Evolutionary conservation across 2,329 filamentous ascomycete species (phyloP).

Genomic region (Apiospora pterosperma): DNA sequence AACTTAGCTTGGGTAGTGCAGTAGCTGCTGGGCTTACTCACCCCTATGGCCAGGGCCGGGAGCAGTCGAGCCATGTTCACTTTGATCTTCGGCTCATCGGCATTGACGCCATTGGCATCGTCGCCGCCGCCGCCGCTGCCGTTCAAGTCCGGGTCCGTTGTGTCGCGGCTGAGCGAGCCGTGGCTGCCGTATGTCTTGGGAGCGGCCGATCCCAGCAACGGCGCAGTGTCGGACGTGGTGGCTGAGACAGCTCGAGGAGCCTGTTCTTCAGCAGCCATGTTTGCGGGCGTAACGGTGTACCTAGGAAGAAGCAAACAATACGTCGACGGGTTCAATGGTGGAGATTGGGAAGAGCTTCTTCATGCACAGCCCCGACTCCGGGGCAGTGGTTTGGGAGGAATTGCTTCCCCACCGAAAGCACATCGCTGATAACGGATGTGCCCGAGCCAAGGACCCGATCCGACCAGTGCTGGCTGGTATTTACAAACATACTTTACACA

Average conservation of each 20-base stretch:
- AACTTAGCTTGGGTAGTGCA: background rate
- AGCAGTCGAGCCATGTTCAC: slow-evolving; percentile 22
- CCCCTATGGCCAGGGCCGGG: slow-evolving; percentile 24
- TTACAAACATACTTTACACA: too few relatives aligned
- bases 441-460: background rate
- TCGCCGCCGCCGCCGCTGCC: slow-evolving; percentile 22
- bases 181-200: background rate
- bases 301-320: background rate
- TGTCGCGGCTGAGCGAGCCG: background rate
- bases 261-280: background rate
- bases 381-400: background rate
- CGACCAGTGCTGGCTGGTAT: background rate
- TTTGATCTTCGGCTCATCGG: slow-evolving; percentile 20
- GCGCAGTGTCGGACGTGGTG: background rate
- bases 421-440: background rate
- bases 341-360: too few relatives aligned
- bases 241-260: background rate
- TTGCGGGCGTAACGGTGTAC: background rate
- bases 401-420: background rate
- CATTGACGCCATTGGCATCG: slow-evolving; percentile 19
- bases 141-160: background rate
- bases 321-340: background rate
- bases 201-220: background rate
- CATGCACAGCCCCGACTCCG: background rate
- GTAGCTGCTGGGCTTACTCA: slow-evolving; percentile 11